Base-by-base conservation (phyloP, 2,329 filamentous ascomycete species). In the Arthrinium puccinioides region DNA sequence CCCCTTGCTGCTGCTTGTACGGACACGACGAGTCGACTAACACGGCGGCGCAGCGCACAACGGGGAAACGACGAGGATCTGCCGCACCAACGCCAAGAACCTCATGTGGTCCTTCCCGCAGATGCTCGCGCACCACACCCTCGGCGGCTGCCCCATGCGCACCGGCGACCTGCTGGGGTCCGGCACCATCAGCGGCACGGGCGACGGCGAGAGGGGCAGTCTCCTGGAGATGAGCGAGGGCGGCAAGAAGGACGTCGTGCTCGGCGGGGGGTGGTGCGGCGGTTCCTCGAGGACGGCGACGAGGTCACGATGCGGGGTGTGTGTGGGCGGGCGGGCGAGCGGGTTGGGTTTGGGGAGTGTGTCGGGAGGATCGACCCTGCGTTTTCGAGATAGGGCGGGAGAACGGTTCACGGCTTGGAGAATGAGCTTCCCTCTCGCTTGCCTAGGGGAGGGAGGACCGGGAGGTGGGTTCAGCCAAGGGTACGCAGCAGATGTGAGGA, bases 91-190 rank as follows among this genome's bases (percentile, higher is more conserved):
- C 40, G 74, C 79, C 9, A 74, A 69, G 46, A 74, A 89, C 51
- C 66, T 90, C 9, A 67, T 90, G n/a, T 90, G 79, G 71, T 88
- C 83, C 0, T 90, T 89, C 61, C 75, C 82, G 5, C 85, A 90
- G 57, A 88, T 89, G 84, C 67, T 90, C 27, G 76, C 85, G 2
- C 85, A 90, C 55, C 85, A 90, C 55, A 79, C 81, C 2, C 72
- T 86, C 32, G 84, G 81, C 2, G 85, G 85, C 6, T 92, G 85
- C 56, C 77, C 79, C 4, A 70, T 92, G 68, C 72, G 77, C 32
- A 72, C 79, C 0, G 85, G 85, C 23, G 85, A 92, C 53, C 59
- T 92, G 36, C 63, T 92, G 6, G 86, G 84, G 3, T 86, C 82
- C 3, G 86, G 86, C 4, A 92, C 86, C 2, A 90, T 92, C 49